Conservation (phyloP, 805 yeast genomes). For the Starmera dryadoides region DNA sequence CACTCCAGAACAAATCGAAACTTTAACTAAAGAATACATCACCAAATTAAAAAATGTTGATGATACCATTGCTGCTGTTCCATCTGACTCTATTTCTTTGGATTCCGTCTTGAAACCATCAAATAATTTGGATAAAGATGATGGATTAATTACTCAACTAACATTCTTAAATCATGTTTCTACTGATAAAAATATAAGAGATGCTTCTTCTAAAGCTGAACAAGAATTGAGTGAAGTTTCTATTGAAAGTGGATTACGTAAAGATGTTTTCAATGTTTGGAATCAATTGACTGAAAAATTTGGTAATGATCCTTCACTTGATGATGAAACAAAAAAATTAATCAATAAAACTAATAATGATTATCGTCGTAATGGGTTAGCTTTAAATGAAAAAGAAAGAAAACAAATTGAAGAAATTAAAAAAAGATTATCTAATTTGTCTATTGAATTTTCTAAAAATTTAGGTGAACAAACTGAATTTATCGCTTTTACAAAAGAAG, state of each 20-base stretch:
- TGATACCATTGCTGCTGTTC: conserved; percentile 44
- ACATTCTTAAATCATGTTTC: conserved; percentile 73
- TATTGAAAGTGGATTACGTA: conserved; percentile 61
- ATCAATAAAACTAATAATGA: conserved; percentile 49
- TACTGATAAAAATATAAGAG: conserved; percentile 54
- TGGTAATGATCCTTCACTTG: conserved; percentile 25
- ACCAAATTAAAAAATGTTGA: conserved; percentile 35
- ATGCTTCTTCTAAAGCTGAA: conserved; percentile 61
- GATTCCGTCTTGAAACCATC: conserved; percentile 49
- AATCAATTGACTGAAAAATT: conserved; percentile 40
- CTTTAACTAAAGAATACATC: conserved; percentile 37
- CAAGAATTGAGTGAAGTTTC: conserved; percentile 45
- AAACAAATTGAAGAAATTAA: conserved; percentile 50
- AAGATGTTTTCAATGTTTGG: conserved; percentile 56
- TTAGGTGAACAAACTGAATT: conserved; percentile 65
- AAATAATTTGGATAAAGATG: conserved; percentile 43
- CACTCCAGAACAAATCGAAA: conserved; percentile 41
- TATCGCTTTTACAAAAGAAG: conserved; percentile 51
- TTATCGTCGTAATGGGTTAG: conserved; percentile 65
- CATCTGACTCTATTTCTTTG: conserved; percentile 37
- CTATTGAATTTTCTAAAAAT: conserved; percentile 54
- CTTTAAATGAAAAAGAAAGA: conserved; percentile 46
- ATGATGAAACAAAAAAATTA: conserved; percentile 49
- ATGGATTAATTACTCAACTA: conserved; percentile 41
- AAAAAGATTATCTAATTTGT: conserved; percentile 49